Evolutionary conservation across 768 basidiomycete species (phyloP).

Genomic region (Jaapia argillacea): DNA sequence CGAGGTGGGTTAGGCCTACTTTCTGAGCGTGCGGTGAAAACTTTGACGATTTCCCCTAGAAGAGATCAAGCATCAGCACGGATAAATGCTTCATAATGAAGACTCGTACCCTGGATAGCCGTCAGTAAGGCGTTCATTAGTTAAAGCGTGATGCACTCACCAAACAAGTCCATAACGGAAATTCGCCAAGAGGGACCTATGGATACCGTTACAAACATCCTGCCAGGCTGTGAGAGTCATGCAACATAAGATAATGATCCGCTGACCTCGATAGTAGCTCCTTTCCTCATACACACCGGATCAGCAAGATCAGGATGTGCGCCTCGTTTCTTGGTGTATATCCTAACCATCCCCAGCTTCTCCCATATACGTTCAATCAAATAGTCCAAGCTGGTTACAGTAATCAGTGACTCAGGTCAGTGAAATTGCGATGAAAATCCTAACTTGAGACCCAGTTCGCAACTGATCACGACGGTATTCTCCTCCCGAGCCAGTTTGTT

Average conservation of each 20-base stretch:
- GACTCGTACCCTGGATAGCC: conserved; percentile 11
- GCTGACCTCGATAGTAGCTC: conserved; percentile 82
- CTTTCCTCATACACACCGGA: conserved; percentile 84
- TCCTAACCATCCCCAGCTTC: conserved; percentile 71
- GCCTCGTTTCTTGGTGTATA: conserved; percentile 98
- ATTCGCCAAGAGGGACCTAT: conserved; percentile 79
- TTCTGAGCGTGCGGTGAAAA: conserved; percentile 93
- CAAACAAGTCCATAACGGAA: conserved; percentile 95
- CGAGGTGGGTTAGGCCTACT: conserved; percentile 74
- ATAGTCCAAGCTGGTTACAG: conserved; percentile 60
- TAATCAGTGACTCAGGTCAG: conserved; percentile 1
- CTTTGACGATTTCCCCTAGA: conserved; percentile 91
- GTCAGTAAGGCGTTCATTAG: conserved; percentile 6
- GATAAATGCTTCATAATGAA: too few relatives aligned
- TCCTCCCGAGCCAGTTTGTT: conserved; percentile 77
- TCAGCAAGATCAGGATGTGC: conserved; percentile 85
- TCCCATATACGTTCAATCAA: conserved; percentile 75
- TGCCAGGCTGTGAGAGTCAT: conserved; percentile 14
- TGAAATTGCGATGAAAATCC: conserved; percentile 11
- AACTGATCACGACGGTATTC: conserved; percentile 89
- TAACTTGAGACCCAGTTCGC: conserved; percentile 89
- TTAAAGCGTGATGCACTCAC: conserved; percentile 33
- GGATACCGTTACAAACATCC: conserved; percentile 90
- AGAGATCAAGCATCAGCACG: too few relatives aligned
- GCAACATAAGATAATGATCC: neutral